Evolutionary conservation across 2,329 filamentous ascomycete species (phyloP), one percentile per base, ranked within the genome.

Genomic region (Truncatella angustata): DNA sequence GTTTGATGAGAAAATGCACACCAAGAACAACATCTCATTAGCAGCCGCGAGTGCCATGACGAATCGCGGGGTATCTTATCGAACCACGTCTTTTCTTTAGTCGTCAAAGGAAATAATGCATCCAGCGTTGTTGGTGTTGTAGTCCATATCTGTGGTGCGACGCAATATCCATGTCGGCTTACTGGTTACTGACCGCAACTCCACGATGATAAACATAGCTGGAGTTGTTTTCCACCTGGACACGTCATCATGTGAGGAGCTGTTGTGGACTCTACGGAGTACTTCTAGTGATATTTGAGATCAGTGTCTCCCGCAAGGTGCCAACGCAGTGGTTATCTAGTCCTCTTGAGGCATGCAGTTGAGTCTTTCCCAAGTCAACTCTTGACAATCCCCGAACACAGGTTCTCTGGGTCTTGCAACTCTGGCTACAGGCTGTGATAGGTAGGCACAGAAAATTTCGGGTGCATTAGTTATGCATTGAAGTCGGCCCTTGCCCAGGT

Each of bases 31-130:
- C 18, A 40, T 18, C 37, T 40, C 37, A 23, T 21, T 21, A 40
- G 40, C 40, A 24, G 40, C 40, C n/a, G 30, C 43, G 43, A 28
- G 26, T 34, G 43, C 28, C 12, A 46, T 46, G 43, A 46, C 43
- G 43, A 46, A 46, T 46, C 43, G 43, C 43, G 43, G 43, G 43
- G 43, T 46, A 35, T 46, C 43, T 18, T 23, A 47, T 35, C 40
- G 40, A 43, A 43, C 40, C 7, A 43, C 24, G 23, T 23, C 20
- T 16, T n/a, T 23, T 14, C 21, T n/a, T 24, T 16, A 26, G 14
- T 9, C 24, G 40, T n/a, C 24, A 11, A 11, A 24, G 21, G 40
- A 24, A 23, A 30, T 11, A 40, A 43, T 28, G 40, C 40, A 21
- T 24, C 40, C 40, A 43, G 24, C 40, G 40, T 24, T 10, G 24